Base-by-base conservation (phyloP, 2,329 filamentous ascomycete genomes). In the Sporothrix mexicana region DNA sequence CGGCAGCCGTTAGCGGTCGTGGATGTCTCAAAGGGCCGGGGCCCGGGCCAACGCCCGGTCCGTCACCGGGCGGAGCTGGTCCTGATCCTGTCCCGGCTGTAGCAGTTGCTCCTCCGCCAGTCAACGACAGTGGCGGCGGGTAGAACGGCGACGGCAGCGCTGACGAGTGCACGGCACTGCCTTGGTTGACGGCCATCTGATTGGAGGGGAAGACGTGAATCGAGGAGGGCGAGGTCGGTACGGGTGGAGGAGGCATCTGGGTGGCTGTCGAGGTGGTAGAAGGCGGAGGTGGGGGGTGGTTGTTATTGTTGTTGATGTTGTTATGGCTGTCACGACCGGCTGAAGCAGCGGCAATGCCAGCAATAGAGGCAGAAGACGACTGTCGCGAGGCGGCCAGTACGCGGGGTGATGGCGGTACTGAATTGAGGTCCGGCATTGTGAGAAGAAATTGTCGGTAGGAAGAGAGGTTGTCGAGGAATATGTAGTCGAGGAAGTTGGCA, bases 21-120 rank as follows among this genome's bases (percentile, higher is more conserved):
- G 95, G 95, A 80, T 97, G 95, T 75, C 95, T 89, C 77, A 97
- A 83, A 3, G 95, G 95, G 0, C 92, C 93, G 72, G 89, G 88
- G 0, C 89, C 90, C 45, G 84, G 79, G 41, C 85, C 85, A 62
- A 88, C 85, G 15, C 83, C 85, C 0, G 84, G 81, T 73, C 83
- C 82, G 76, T 84, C 80, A 55, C 78, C 77, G 2, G 41, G 64
- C 8, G 45, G 76, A 77, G 69, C n/a, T 69, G 77, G 74, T 12
- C 69, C 72, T 69, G 9, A 15, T 53, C 51, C 51, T 5, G 20
- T 10, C 23, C 8, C 51, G 20, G 49, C 15, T 53, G 20, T 12
- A 55, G 20, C 51, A 25, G 2, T 36, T 36, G 30, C n/a, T 4
- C 41, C n/a, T 0, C 74, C 43, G 74, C 74, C 2, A 74, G 75